Evolutionary conservation across 2,329 filamentous ascomycete genomes (phyloP).

Genomic region (Remersonia thermophila): DNA sequence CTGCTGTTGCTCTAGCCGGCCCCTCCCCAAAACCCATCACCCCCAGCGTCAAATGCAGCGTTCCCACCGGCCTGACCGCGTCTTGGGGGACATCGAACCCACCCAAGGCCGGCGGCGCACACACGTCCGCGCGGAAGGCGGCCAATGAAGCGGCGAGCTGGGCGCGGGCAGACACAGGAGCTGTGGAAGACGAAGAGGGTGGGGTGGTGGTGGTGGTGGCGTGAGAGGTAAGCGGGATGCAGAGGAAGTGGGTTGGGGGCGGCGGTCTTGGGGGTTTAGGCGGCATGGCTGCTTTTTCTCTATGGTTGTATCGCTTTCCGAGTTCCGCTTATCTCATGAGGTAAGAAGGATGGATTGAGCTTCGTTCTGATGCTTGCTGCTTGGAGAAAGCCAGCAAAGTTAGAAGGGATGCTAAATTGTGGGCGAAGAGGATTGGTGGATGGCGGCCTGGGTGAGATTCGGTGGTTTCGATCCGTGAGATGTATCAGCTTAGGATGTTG

Average conservation of each 20-base stretch:
- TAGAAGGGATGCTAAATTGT: no score
- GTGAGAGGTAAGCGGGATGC: slow-evolving; percentile 55
- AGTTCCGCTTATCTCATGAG: no score
- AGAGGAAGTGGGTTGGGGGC: slow-evolving; percentile 57
- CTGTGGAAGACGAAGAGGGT: slow-evolving; percentile 6
- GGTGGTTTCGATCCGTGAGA: no score
- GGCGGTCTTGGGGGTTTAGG: slow-evolving; percentile 8
- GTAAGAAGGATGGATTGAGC: no score
- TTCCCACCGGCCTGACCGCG: slow-evolving; percentile 65
- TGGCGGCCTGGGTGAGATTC: no score
- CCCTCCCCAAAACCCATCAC: slow-evolving; percentile 75
- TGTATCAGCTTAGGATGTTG: no score
- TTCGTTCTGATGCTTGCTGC: no score
- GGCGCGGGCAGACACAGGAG: slow-evolving; percentile 47
- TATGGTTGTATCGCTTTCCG: slow-evolving; percentile 1
- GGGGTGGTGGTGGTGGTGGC: no score
- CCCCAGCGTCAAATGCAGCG: slow-evolving; percentile 75
- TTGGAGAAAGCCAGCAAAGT: no score
- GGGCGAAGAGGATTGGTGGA: no score
- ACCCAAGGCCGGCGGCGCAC: slow-evolving; percentile 21
- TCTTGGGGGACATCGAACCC: slow-evolving; percentile 42
- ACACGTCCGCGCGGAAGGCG: slow-evolving; percentile 49
- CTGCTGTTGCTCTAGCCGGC: no score
- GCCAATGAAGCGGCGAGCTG: slow-evolving; percentile 53
- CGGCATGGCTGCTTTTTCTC: slow-evolving; percentile 7